phyloP scores from a whole-genome alignment of 2,329 filamentous ascomycete genomes.

The Microsporum ferrugineum region DNA sequence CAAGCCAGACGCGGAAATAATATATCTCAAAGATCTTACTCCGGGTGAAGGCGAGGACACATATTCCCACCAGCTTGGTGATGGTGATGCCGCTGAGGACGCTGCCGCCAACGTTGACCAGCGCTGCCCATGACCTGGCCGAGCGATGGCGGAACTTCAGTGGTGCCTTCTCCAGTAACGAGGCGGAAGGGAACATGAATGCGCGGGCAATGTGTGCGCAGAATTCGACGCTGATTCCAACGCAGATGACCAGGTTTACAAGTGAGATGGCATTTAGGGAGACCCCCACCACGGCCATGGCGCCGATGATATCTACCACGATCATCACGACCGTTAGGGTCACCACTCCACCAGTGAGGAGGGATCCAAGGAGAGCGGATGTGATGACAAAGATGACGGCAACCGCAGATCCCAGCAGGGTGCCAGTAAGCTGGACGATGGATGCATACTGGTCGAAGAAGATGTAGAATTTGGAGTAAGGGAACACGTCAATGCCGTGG shows the following conservation, averaged over 20 bases:
- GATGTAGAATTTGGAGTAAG: constrained; percentile 95
- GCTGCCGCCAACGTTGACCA: constrained; percentile 87
- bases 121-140: constrained; percentile 78
- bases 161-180: constrained; percentile 69
- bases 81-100: constrained; percentile 95
- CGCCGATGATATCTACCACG: constrained; percentile 83
- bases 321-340: constrained; percentile 86
- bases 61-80: constrained; percentile 86
- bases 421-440: constrained; percentile 68
- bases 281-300: constrained; percentile 81
- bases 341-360: constrained; percentile 70
- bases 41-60: constrained; percentile 81
- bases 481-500: constrained; percentile 76
- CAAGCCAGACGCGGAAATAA: constrained; percentile 94
- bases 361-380: constrained; percentile 67
- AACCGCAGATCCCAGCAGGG: constrained; percentile 70
- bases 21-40: constrained; percentile 99
- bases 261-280: constrained; percentile 90
- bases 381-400: constrained; percentile 76
- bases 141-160: constrained; percentile 70
- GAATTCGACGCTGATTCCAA: constrained; percentile 93
- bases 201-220: constrained; percentile 93
- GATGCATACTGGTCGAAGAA: constrained; percentile 96
- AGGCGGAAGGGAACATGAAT: constrained; percentile 81
- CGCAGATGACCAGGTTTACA: constrained; percentile 93